Conservation (phyloP, 257 asterid genomes). For the Nicotiana undulata region DNA sequence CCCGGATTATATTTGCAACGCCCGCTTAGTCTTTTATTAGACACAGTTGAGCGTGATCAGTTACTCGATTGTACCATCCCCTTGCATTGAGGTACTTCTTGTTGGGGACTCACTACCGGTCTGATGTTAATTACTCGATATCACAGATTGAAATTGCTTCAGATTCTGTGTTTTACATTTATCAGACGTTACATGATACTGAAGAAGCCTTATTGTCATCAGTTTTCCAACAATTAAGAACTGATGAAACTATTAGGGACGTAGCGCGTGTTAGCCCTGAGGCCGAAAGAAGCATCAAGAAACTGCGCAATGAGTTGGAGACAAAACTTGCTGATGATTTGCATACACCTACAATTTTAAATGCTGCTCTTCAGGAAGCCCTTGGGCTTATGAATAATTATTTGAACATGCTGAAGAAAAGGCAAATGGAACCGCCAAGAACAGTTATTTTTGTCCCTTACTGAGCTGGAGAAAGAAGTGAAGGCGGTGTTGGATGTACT, state of each 20-base stretch:
- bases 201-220: constrained; percentile 31
- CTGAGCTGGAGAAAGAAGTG: constrained; percentile 22
- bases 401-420: constrained; percentile 38
- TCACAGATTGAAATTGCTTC: constrained; percentile 63
- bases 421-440: constrained; percentile 24
- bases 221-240: no score
- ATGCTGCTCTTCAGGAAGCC: constrained; percentile 50
- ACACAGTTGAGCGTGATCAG: no score
- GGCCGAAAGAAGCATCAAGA: constrained; percentile 41
- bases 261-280: constrained; percentile 25
- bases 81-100: constrained; percentile 72
- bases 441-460: constrained; percentile 19
- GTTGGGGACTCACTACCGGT: constrained; percentile 69
- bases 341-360: constrained; percentile 60
- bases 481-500: constrained; percentile 21
- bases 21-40: no score
- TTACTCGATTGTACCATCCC: constrained; percentile 63
- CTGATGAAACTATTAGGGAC: no score
- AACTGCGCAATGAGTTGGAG: constrained; percentile 53
- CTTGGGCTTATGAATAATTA: constrained; percentile 43
- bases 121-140: constrained; percentile 59
- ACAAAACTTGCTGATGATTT: constrained; percentile 65
- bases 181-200: constrained; percentile 65
- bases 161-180: constrained; percentile 55
- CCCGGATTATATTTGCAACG: no score